Evolutionary conservation across 225 moss, liverwort and hornwort species (phyloP), one percentile per base, ranked within the genome.

Genomic region (Pseudoscleropodium purum): DNA sequence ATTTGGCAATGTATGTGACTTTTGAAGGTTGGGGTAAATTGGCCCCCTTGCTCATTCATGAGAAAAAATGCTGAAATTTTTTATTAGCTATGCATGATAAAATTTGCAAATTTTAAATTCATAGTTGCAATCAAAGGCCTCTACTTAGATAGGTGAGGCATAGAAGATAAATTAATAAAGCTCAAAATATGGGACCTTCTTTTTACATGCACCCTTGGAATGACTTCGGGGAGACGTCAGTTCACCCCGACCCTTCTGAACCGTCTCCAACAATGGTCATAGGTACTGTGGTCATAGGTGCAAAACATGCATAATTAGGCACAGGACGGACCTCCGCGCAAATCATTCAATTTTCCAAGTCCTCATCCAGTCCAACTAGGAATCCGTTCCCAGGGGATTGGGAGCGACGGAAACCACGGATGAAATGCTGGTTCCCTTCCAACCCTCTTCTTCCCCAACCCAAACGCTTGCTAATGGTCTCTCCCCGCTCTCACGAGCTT

Each of bases 361-460:
- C 62, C 20, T 45, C 83, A 79, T 89, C 89, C 79, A 87, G 54
- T 84, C 36, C 67, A 67, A 84, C 64, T 12, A 41, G 49, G 74
- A 61, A 62, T 82, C 64, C 59, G 66, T 86, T 92, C 79, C 66
- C 82, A 24, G 2, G 25, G 65, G 51, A 79, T 69, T 12, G 77
- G 49, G 65, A 72, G 64, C 70, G 63, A 54, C 87, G 86, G 51
- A 64, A 81, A 89, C 37, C 27, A 39, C 79, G 89, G 91, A 91
- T 89, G 91, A 87, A 91, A 89, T 74, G 74, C 74, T 47, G 81
- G 91, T 88, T 88, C 91, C 85, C 83, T 79, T 84, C 39, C 87
- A 88, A 88, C 85, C 85, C 88, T 86, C 30, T 33, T n/a, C 67
- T 59, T 47, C 80, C 65, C 34, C 77, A 64, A 47, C 79, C 79